phyloP scores from a whole-genome alignment of 1,139 yeast species.

The Blastobotrys arbuscula region DNA sequence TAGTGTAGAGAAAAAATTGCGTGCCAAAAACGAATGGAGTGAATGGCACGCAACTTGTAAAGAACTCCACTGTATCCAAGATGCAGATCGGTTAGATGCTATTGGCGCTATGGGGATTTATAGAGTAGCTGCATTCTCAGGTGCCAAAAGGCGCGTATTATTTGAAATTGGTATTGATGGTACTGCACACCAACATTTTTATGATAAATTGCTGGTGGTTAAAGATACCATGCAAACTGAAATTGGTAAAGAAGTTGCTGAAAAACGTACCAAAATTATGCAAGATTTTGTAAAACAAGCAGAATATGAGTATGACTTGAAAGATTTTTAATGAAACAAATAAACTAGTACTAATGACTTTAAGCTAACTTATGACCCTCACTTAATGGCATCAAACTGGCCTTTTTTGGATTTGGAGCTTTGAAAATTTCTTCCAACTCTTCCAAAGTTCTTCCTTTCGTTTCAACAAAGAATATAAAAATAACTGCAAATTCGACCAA shows the following conservation, averaged over 20 bases:
- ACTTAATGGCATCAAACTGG: constrained; percentile 8
- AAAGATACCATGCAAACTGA: constrained; percentile 30
- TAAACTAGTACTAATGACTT: not conserved
- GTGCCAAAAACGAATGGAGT: constrained; percentile 26
- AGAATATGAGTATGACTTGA: constrained; percentile 16
- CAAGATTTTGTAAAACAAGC: constrained; percentile 21
- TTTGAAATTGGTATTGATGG: constrained; percentile 16
- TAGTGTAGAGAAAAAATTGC: constrained; percentile 29
- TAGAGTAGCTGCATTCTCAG: constrained; percentile 34
- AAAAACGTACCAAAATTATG: constrained; percentile 28
- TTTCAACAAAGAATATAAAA: constrained; percentile 52
- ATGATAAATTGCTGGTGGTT: constrained; percentile 30
- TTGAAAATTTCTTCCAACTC: constrained; percentile 56
- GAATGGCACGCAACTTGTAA: constrained; percentile 27
- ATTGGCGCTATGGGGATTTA: constrained; percentile 36
- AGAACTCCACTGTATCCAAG: constrained; percentile 35
- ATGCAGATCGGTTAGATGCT: constrained; percentile 38
- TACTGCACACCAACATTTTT: constrained; percentile 29
- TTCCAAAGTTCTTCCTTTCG: constrained; percentile 54
- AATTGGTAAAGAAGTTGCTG: constrained; percentile 28
- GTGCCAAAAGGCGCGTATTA: constrained; percentile 29
- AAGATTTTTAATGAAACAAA: constrained; percentile 4
- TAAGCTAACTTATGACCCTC: not conserved
- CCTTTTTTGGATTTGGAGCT: constrained; percentile 42
- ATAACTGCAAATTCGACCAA: constrained; percentile 24